phyloP scores from a whole-genome alignment of 2,329 filamentous ascomycete species.

The Phaeosphaeriaceae sp. region DNA sequence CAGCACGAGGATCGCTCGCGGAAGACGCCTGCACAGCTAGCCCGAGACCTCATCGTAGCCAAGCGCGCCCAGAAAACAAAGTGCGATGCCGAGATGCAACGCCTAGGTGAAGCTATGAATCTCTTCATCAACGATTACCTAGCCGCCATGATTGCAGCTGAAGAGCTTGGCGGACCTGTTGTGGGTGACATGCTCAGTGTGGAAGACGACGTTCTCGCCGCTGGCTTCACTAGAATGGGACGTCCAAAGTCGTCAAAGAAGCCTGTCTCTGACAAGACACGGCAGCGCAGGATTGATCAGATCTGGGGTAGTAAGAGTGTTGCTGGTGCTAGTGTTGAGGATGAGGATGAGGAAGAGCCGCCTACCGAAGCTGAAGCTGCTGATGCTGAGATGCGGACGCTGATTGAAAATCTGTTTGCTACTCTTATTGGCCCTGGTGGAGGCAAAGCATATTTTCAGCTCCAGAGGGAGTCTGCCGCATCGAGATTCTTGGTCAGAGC shows the following conservation, averaged over 20 bases:
- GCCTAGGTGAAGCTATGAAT: constrained; percentile 68
- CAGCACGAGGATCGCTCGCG: constrained; percentile 64
- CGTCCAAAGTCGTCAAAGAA: constrained; percentile 52
- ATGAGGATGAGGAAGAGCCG: constrained; percentile 25
- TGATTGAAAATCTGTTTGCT: constrained; percentile 56
- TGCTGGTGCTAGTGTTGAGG: constrained; percentile 25
- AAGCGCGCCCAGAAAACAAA: constrained; percentile 64
- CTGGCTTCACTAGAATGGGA: constrained; percentile 61
- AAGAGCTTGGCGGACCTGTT: constrained; percentile 82
- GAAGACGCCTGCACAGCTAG: constrained; percentile 66
- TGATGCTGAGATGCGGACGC: constrained; percentile 54
- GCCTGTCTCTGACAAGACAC: constrained; percentile 37
- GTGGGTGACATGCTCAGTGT: constrained; percentile 76
- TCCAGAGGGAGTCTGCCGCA: constrained; percentile 59
- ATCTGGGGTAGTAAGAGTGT: constrained; percentile 50
- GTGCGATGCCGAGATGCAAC: constrained; percentile 67
- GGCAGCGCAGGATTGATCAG: constrained; percentile 59
- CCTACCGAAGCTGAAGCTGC: constrained; percentile 56
- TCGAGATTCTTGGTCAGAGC: constrained; percentile 61
- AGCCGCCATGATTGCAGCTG: constrained; percentile 78
- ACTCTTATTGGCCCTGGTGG: constrained; percentile 44
- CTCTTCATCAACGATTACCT: constrained; percentile 74
- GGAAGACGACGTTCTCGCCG: constrained; percentile 60
- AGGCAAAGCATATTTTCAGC: constrained; percentile 54
- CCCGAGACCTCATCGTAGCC: constrained; percentile 66